phyloP scores from a whole-genome alignment of 1,284 basidiomycete genomes.

The Lentinus polychrous region DNA sequence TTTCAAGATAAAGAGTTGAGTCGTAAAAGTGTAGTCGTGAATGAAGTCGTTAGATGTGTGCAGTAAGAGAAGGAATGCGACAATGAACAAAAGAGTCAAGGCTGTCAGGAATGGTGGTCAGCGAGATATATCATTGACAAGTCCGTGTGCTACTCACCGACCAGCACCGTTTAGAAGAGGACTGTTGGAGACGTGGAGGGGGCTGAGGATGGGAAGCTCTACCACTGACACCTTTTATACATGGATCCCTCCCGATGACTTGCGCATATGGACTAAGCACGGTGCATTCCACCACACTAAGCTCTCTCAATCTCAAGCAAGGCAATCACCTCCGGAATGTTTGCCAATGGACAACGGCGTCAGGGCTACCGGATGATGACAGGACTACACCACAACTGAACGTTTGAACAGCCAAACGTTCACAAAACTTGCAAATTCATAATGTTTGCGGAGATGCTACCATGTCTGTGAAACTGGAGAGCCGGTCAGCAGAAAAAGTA shows the following conservation, averaged over 20 bases:
- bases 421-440: too few species aligned
- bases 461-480: too few species aligned
- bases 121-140: background rate
- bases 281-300: too few species aligned
- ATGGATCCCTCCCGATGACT: background rate
- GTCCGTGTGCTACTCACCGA: constrained; percentile 1
- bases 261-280: background rate
- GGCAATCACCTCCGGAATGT: too few species aligned
- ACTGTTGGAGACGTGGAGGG: constrained; percentile 1
- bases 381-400: too few species aligned
- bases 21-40: constrained; percentile 1
- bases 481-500: too few species aligned
- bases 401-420: too few species aligned
- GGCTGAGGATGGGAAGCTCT: background rate
- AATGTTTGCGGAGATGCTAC: too few species aligned
- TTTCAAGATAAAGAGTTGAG: constrained; percentile 1
- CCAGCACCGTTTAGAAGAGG: constrained; percentile 1
- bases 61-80: background rate
- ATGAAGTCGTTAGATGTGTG: background rate
- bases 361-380: too few species aligned
- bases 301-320: background rate
- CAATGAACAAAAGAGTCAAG: background rate
- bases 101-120: background rate
- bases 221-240: background rate
- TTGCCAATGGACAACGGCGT: too few species aligned